Percentiles rank a stretch among this genome's conserved stretches.
phyloP scores from a whole-genome alignment of 441 rosid species.

The Bruguiera hainesii region DNA sequence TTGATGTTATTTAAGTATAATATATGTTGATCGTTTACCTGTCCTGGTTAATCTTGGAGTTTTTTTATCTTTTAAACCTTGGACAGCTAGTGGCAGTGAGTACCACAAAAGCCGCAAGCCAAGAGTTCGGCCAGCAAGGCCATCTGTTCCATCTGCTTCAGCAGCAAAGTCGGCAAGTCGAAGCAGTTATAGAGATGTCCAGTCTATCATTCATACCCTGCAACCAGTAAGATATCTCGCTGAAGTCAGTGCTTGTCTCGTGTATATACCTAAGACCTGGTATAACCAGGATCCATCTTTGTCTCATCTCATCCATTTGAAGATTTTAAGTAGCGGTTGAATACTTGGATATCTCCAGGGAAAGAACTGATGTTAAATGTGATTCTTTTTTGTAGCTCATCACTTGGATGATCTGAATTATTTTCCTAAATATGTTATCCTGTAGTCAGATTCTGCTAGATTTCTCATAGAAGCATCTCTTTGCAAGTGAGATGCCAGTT shows the following conservation, averaged over 20 bases:
- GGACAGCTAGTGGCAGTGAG: slow-evolving; percentile 45
- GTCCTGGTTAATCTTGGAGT: neutral
- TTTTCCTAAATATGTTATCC: neutral
- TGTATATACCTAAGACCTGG: neutral
- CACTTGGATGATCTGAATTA: neutral
- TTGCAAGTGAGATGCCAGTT: neutral
- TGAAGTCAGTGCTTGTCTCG: neutral
- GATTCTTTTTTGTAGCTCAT: neutral
- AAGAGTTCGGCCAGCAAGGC: slow-evolving; percentile 44
- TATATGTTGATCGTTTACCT: neutral
- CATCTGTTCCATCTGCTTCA: slow-evolving; percentile 40
- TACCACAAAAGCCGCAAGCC: slow-evolving; percentile 49
- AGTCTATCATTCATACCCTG: slow-evolving; percentile 47
- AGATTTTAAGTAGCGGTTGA: neutral
- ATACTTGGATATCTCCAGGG: neutral
- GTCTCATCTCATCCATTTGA: no score
- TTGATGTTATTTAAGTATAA: neutral
- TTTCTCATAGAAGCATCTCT: neutral
- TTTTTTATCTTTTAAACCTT: neutral
- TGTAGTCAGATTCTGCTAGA: neutral
- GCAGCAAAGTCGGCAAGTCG: slow-evolving; percentile 38
- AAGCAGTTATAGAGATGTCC: slow-evolving; percentile 51
- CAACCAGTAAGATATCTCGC: slow-evolving; percentile 34
- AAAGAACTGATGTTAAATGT: neutral
- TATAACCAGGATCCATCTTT: neutral